Evolutionary conservation across 495 filamentous ascomycete genomes (phyloP).

Genomic region (Aspergillus leporis): DNA sequence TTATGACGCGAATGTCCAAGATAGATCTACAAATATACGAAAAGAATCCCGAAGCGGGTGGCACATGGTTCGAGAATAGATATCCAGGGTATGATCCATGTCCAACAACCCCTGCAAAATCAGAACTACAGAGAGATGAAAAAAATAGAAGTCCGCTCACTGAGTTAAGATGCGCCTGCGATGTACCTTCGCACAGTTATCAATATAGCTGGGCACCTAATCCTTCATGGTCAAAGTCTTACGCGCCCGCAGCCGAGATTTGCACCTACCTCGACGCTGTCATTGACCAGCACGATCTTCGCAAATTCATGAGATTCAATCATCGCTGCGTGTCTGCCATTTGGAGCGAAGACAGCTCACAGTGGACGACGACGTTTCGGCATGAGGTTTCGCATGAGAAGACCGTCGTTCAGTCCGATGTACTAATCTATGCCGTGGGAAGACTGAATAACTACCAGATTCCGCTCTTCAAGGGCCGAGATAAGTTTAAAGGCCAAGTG

Average conservation of each 20-base stretch:
- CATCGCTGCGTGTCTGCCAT: background rate
- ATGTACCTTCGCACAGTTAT: slow-evolving; percentile 20
- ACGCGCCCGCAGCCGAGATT: slow-evolving; percentile 17
- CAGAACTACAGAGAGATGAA: background rate
- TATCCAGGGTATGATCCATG: background rate
- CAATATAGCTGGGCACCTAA: slow-evolving; percentile 21
- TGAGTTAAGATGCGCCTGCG: slow-evolving; percentile 16
- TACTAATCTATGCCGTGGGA: slow-evolving; percentile 17
- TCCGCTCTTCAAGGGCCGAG: slow-evolving; percentile 8
- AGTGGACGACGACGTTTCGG: slow-evolving; percentile 6
- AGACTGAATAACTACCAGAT: slow-evolving; percentile 17
- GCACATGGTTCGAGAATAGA: slow-evolving; percentile 10
- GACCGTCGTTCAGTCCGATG: slow-evolving; percentile 5
- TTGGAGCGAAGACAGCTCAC: slow-evolving; percentile 10
- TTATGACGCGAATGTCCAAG: background rate
- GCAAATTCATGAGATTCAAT: slow-evolving; percentile 9
- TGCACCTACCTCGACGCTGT: slow-evolving; percentile 14
- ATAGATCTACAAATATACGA: slow-evolving; percentile 5
- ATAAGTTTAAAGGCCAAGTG: slow-evolving; percentile 6
- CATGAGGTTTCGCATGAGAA: background rate
- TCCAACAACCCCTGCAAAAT: background rate
- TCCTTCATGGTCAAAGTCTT: slow-evolving; percentile 18
- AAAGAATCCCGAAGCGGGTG: slow-evolving; percentile 7
- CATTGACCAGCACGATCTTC: slow-evolving; percentile 6
- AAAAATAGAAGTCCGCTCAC: background rate